Evolutionary conservation across 257 asterid species (phyloP), one percentile per base, ranked within the genome.

Genomic region (Solanum arcanum): DNA sequence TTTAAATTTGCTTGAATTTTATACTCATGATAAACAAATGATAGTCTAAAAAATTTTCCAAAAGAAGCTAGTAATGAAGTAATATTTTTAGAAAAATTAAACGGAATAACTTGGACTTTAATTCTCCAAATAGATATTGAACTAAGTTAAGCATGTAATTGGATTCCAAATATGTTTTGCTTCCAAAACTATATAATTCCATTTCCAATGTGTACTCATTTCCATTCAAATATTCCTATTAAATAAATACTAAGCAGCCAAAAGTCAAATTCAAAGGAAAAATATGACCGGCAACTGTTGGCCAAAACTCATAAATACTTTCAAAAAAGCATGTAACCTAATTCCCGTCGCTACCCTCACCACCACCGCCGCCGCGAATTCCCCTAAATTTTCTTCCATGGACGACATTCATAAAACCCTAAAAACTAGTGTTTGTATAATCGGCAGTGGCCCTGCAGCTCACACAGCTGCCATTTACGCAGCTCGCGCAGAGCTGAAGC

Each of bases 401-500:
- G 98, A 95, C 75, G 88, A 83, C 39, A 49, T 83, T 37, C 86
- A 77, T 6, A 88, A 90, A 70, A 89, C 91, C 56, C 92, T 95
- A 27, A 94, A 89, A 66, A 95, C 99, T 25, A 95, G 96, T 69
- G 92, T 97, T 88, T 97, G 99, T 89, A 95, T 97, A 75, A 91
- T 96, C 85, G 99, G 99, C 12, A 94, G 98, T 83, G 99, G 99
- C 60, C 99, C 99, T 15, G 99, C 98, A n/a, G 99, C 98, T 31
- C 99, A 97, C 89, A 97, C 99, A 23, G 98, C 99, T 39, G 99
- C 99, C 27, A 95, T 97, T 83, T 97, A 96, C 91, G 98, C 98
- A 20, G 92, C 98, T 33, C 94, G 99, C 14, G 99, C 99, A 5
- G 96, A 97, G 91, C 95, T 97, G 77, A 97, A 93, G 76, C 99